These are phyloP conservation scores for Ceratocystis cubensis DNA, from an alignment of 2,329 filamentous ascomycete species.

Conservation along the genomic window DNA sequence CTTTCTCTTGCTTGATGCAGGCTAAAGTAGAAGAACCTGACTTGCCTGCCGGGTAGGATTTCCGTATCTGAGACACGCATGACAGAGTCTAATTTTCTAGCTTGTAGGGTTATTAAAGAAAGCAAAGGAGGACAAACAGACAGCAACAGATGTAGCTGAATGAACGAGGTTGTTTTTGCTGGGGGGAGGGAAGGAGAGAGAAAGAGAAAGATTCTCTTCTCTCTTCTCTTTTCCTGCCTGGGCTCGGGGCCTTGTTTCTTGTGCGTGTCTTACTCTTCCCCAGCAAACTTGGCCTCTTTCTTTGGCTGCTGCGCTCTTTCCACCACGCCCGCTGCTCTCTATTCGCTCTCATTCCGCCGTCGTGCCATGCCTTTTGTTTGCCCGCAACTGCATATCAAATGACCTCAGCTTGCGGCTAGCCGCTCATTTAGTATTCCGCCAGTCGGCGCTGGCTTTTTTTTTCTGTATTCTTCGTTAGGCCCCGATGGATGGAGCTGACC, in stretches of 20 bases:
- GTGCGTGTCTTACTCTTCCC: too few species aligned
- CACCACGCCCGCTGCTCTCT: background rate
- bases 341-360: background rate
- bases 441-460: background rate
- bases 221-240: background rate
- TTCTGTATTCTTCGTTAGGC: too few species aligned
- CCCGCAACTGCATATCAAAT: too few species aligned
- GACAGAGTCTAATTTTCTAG: background rate
- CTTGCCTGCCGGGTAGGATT: background rate
- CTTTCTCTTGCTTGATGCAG: background rate
- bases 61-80: constrained; percentile 1
- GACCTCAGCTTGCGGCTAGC: background rate
- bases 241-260: too few species aligned
- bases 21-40: background rate
- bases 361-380: too few species aligned
- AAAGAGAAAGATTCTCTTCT: background rate
- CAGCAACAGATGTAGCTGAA: background rate
- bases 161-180: too few species aligned
- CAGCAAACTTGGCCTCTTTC: too few species aligned
- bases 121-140: background rate
- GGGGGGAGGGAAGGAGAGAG: too few species aligned
- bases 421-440: background rate
- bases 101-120: background rate
- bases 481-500: background rate
- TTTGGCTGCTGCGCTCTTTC: background rate